Conservation (phyloP, 2,329 filamentous ascomycete genomes). For the Bimuria novae-zelandiae region DNA sequence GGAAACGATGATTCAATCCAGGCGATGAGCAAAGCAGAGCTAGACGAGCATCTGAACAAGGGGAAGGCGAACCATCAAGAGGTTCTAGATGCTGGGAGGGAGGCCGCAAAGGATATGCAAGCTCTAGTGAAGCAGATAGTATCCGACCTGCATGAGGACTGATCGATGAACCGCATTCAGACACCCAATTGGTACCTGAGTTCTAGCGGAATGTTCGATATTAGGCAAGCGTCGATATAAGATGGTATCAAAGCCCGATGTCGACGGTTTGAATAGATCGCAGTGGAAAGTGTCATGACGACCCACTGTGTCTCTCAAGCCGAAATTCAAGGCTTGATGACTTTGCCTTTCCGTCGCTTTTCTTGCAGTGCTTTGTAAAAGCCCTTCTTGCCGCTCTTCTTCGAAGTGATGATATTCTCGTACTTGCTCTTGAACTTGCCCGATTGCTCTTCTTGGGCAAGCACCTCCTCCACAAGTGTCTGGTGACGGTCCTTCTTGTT, state of each 20-base stretch:
- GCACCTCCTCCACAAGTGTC: slow-evolving; percentile 83
- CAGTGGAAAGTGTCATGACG: not conserved
- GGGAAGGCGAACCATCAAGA: slow-evolving; percentile 69
- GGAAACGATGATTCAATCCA: slow-evolving; percentile 62
- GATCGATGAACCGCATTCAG: not conserved
- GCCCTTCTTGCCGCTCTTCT: slow-evolving; percentile 85
- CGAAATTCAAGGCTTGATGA: slow-evolving; percentile 39
- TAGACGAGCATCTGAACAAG: slow-evolving; percentile 60
- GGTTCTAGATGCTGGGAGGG: slow-evolving; percentile 64
- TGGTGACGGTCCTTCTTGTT: slow-evolving; percentile 85
- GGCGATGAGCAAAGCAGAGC: slow-evolving; percentile 53
- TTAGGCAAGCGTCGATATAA: not conserved
- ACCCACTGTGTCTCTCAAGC: not conserved
- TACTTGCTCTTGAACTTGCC: slow-evolving; percentile 87
- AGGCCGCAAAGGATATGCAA: slow-evolving; percentile 67
- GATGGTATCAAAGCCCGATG: not conserved
- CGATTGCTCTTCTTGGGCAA: slow-evolving; percentile 68
- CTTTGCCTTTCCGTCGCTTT: slow-evolving; percentile 53
- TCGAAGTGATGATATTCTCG: slow-evolving; percentile 77
- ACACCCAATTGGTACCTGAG: not conserved
- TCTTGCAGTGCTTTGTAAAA: slow-evolving; percentile 81
- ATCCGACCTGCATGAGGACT: slow-evolving; percentile 42
- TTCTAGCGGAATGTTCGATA: not conserved
- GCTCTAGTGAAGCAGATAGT: slow-evolving; percentile 53
- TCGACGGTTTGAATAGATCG: not conserved